phyloP scores from a whole-genome alignment of 2,329 filamentous ascomycete species.

The Aspergillus sp. region DNA sequence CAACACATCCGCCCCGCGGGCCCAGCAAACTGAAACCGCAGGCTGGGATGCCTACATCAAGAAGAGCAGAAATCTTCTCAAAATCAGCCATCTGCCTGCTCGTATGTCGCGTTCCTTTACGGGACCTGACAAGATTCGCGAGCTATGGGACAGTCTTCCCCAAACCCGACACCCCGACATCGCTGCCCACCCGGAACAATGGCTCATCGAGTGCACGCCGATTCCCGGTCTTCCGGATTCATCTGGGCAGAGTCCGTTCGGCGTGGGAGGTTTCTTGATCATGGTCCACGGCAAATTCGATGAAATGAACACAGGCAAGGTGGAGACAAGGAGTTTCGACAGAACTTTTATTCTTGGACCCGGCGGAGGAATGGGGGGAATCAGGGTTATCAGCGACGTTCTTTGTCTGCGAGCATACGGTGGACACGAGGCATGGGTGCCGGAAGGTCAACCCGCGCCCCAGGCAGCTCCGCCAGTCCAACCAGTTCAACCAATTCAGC shows the following conservation, averaged over 20 bases:
- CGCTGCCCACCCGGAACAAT: constrained; percentile 65
- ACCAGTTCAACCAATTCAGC: constrained; percentile 20
- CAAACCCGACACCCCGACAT: constrained; percentile 73
- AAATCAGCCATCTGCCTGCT: constrained; percentile 61
- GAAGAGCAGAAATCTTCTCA: constrained; percentile 73
- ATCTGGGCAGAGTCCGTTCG: constrained; percentile 59
- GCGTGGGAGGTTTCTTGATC: constrained; percentile 76
- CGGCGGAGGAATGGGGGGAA: constrained; percentile 62
- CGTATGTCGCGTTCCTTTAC: constrained; percentile 66
- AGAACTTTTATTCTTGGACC: constrained; percentile 78
- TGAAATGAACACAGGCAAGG: constrained; percentile 62
- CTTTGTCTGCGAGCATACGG: constrained; percentile 70
- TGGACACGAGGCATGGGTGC: constrained; percentile 53
- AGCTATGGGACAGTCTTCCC: constrained; percentile 70
- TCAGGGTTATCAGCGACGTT: constrained; percentile 79
- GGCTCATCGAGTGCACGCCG: constrained; percentile 78
- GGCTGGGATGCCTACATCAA: constrained; percentile 73
- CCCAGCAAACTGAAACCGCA: constrained; percentile 47
- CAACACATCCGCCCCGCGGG: constrained; percentile 60
- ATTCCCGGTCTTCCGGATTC: constrained; percentile 71
- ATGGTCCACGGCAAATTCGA: constrained; percentile 83
- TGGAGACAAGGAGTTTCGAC: constrained; percentile 73
- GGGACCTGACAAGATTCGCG: constrained; percentile 64
- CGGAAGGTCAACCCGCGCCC: constrained; percentile 32
- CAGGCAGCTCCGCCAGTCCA: constrained; percentile 8